A percentile compares a stretch with the other conserved stretches of the same genome.
phyloP scores from a whole-genome alignment of 2,329 filamentous ascomycete species.

The Pseudogymnoascus sp. region DNA sequence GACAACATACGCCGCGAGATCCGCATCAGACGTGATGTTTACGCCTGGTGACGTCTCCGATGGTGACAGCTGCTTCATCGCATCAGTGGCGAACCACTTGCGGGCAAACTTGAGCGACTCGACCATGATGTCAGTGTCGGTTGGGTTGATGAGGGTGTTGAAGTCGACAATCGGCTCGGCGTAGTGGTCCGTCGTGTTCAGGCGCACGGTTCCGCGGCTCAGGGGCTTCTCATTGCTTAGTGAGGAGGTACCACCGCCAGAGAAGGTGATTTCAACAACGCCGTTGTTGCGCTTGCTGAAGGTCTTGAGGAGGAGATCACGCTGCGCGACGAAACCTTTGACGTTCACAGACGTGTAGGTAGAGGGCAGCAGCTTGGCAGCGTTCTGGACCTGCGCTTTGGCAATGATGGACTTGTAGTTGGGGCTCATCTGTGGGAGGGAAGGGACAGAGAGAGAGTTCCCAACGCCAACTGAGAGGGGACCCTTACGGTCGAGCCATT shows the following conservation, averaged over 20 bases:
- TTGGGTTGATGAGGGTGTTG: constrained; percentile 32
- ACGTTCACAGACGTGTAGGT: constrained; percentile 13
- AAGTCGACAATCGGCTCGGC: constrained; percentile 32
- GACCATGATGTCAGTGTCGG: constrained; percentile 34
- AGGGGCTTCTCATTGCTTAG: constrained; percentile 32
- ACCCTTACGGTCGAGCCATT: constrained; percentile 30
- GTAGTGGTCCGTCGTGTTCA: constrained; percentile 25
- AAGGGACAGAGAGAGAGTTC: constrained; percentile 25
- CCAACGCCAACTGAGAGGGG: constrained; percentile 35
- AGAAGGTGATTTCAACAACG: constrained; percentile 31
- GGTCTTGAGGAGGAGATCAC: constrained; percentile 21
- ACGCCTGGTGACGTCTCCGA: constrained; percentile 30
- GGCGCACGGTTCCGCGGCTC: constrained; percentile 32
- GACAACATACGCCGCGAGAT: constrained; percentile 25
- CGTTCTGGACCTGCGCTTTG: constrained; percentile 25
- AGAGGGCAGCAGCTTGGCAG: constrained; percentile 21
- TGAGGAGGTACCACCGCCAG: constrained; percentile 20
- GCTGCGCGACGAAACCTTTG: constrained; percentile 23
- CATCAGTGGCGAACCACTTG: constrained; percentile 21
- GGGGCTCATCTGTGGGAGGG: constrained; percentile 25
- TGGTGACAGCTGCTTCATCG: constrained; percentile 27
- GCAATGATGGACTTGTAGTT: constrained; percentile 24
- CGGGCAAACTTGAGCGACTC: constrained; percentile 24
- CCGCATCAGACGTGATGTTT: constrained; percentile 23
- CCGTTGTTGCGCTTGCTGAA: constrained; percentile 24